These are phyloP conservation scores for Fraxinus sp. DNA, from an alignment of 305 asterid genomes.

Conservation along the genomic window DNA sequence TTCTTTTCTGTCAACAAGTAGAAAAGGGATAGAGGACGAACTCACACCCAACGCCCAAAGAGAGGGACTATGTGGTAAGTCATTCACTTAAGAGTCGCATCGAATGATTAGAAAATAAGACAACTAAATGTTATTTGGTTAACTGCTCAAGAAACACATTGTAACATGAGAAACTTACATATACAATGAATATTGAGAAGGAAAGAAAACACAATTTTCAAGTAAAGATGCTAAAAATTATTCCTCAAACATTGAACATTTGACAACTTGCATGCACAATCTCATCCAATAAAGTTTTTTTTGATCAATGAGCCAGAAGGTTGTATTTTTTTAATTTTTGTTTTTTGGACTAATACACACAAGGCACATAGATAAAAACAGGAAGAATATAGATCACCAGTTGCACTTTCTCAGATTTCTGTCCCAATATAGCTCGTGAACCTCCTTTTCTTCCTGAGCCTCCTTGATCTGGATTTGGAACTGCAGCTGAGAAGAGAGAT, in stretches of 20 bases:
- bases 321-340: neutral
- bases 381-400: constrained; percentile 52
- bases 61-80: neutral
- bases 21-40: neutral
- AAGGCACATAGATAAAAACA: constrained; percentile 10
- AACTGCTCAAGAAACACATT: neutral
- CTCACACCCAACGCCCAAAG: neutral
- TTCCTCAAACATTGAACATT: neutral
- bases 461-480: constrained; percentile 59
- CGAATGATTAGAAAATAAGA: neutral
- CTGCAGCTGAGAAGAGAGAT: constrained; percentile 85
- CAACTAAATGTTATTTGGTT: neutral
- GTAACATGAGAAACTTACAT: neutral
- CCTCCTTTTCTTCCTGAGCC: constrained; percentile 55
- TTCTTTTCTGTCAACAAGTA: neutral
- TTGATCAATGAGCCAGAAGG: constrained; percentile 18
- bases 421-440: constrained; percentile 53
- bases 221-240: neutral
- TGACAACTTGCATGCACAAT: neutral
- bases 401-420: constrained; percentile 87
- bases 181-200: neutral
- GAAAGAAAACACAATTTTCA: neutral
- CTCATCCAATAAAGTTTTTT: constrained; percentile 3
- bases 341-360: constrained; percentile 5
- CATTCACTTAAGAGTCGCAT: neutral